Base-by-base conservation (phyloP, 78 protist species). In the slime mould (Dictyostelium discoideum) region DNA sequence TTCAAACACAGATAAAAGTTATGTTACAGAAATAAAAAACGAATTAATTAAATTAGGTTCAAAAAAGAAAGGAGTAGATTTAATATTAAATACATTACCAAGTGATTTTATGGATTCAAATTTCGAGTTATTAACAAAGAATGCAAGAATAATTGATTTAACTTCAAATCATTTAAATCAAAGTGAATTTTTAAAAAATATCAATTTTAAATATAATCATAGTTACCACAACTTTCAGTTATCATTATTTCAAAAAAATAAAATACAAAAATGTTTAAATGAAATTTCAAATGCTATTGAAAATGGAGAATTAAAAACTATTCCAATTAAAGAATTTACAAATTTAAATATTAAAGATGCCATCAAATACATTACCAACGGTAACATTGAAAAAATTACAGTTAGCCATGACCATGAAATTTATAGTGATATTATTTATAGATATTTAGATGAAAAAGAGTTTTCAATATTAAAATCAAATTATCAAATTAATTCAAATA, bases 21-120 rank as follows among this genome's bases (percentile, higher is more conserved):
- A 76, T 63, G 85, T 37, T 2, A 40, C 3, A 6, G 67, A 20
- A 18, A 79, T 63, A 7, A 65, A 57, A 32, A 63, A 87, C 14
- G 18, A 76, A n/a, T 5, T 87, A 26, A 93, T 95, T 20, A 48
- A 76, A 20, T 67, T 82, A 9, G 73, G 42, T 24, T 57, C 42
- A n/a, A 93, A 95, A 11, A 48, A 22, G 11, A 84, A 63, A 11
- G 93, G 93, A 32, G 97, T 96, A 16, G 97, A 97, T 73, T 79
- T 97, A 44, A 80, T 93, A 6, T 6, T 93, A 24, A 93, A 93
- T 50, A 86, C 96, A 26, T 44, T 85, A 29, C 16, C 92, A n/a
- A 63, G 92, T 26, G 87, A 93, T 8, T 83, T 24, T 32, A 32
- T 93, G 44, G 57, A 79, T 26, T 74, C 85, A 65, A 85, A 84